phyloP scores from a whole-genome alignment of 2,329 filamentous ascomycete species.

The Leptodontidium sp. region DNA sequence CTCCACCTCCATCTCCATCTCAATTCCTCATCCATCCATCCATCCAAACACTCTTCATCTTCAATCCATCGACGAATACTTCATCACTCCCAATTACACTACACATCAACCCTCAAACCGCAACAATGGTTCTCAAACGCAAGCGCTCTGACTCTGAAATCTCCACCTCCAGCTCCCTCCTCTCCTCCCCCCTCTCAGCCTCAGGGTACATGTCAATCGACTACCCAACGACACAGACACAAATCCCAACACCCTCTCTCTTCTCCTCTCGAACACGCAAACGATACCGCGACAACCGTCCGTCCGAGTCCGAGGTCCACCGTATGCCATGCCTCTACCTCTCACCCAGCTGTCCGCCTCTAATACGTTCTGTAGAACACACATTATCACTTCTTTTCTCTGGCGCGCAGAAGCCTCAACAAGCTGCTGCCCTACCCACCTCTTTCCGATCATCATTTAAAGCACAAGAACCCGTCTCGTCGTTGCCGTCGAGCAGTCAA shows the following conservation, averaged over 20 bases:
- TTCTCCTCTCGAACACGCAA: slow-evolving; percentile 67
- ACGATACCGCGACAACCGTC: slow-evolving; percentile 65
- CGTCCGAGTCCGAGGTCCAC: slow-evolving; percentile 58
- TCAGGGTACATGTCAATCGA: slow-evolving; percentile 49
- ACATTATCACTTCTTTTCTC: slow-evolving; percentile 66
- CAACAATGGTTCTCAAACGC: slow-evolving; percentile 64
- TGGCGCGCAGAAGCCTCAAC: slow-evolving; percentile 54
- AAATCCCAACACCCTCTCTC: slow-evolving; percentile 51
- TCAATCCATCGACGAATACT: neutral
- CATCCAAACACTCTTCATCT: neutral
- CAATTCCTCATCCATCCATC: slow-evolving; percentile 1
- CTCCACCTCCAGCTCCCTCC: slow-evolving; percentile 54
- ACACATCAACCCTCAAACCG: slow-evolving; percentile 10
- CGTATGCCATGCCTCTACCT: slow-evolving; percentile 35
- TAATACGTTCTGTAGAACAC: slow-evolving; percentile 47
- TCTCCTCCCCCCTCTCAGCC: slow-evolving; percentile 48
- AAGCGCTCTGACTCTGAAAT: slow-evolving; percentile 69
- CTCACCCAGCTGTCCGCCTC: slow-evolving; percentile 16
- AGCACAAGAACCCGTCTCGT: slow-evolving; percentile 31
- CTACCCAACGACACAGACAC: slow-evolving; percentile 41
- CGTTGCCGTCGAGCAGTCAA: slow-evolving; percentile 31
- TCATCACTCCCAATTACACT: neutral
- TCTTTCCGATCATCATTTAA: slow-evolving; percentile 31
- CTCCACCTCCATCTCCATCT: neutral
- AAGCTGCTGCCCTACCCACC: slow-evolving; percentile 30